These are phyloP conservation scores for Chrysanthemum seticuspe DNA, from an alignment of 129 eudicot species.

Conservation along the genomic window DNA sequence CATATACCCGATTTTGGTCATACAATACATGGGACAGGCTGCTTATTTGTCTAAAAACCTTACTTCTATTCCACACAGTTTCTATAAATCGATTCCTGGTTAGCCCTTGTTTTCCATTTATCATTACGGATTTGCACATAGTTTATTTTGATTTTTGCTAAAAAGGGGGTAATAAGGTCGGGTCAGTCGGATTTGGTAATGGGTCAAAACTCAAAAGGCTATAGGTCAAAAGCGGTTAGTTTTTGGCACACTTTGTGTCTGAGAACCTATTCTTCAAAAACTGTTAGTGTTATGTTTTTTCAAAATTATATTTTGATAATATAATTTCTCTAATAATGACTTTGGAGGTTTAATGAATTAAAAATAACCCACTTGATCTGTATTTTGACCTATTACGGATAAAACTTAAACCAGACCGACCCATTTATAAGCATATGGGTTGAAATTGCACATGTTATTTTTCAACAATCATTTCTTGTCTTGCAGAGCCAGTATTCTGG, in stretches of 20 bases:
- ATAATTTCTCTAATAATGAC: neutral
- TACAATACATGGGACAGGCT: constrained; percentile 99
- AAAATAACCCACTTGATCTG: too few species aligned
- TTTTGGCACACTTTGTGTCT: neutral
- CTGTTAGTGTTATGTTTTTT: too few species aligned
- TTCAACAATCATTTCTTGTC: constrained; percentile 15
- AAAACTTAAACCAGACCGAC: too few species aligned
- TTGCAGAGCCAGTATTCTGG: constrained; percentile 82
- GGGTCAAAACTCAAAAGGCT: too few species aligned
- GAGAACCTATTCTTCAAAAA: too few species aligned
- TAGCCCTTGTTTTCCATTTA: constrained; percentile 25
- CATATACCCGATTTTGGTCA: constrained; percentile 83
- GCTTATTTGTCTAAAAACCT: constrained; percentile 79
- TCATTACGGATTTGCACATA: neutral
- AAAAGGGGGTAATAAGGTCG: neutral
- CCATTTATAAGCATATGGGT: too few species aligned
- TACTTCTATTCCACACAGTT: constrained; percentile 62
- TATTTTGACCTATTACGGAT: neutral
- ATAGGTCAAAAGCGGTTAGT: neutral
- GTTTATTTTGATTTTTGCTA: neutral
- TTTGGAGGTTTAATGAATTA: too few species aligned
- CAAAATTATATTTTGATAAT: neutral
- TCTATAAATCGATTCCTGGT: constrained; percentile 90
- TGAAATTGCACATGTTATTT: neutral
- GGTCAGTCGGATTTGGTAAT: neutral